Percentiles rank a stretch among this genome's conserved stretches.
Evolutionary conservation across 176 grass and related monocot genomes (phyloP).

Genomic region (Hyparrhenia diplandra): DNA sequence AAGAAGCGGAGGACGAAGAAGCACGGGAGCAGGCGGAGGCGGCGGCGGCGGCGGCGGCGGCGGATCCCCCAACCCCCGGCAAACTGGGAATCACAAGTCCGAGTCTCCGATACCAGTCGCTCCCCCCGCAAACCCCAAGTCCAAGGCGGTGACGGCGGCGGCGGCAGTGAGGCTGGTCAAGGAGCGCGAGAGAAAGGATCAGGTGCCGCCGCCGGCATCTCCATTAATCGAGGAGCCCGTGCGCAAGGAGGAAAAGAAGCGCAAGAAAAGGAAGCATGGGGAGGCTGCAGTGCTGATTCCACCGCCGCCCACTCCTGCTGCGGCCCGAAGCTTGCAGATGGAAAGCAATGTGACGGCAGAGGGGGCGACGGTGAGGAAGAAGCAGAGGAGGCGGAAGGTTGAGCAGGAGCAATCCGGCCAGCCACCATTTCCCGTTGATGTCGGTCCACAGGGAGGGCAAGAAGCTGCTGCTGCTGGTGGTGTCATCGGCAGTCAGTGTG

Average conservation of each 20-base stretch:
- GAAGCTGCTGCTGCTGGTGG: background rate
- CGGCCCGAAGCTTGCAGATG: background rate
- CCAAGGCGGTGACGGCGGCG: background rate
- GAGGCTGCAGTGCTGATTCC: background rate
- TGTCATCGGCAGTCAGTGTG: background rate
- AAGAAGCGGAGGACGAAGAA: background rate
- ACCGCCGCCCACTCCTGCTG: background rate
- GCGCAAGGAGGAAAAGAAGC: background rate
- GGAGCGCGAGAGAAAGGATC: background rate
- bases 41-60: background rate
- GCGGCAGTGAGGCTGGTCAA: background rate
- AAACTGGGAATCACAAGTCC: background rate
- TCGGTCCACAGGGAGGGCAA: background rate
- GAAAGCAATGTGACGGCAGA: background rate
- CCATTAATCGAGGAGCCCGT: background rate
- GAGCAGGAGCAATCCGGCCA: background rate
- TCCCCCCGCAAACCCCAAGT: background rate
- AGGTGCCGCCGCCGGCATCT: background rate
- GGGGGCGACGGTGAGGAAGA: background rate
- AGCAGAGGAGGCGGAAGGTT: background rate
- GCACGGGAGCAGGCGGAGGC: background rate
- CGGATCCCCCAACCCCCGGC: background rate
- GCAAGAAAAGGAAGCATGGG: background rate
- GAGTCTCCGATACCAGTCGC: background rate
- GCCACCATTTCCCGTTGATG: background rate